Percentiles rank a stretch among this genome's conserved stretches.
phyloP scores from a whole-genome alignment of 345 rosid species.

The Barbarea vulgaris region DNA sequence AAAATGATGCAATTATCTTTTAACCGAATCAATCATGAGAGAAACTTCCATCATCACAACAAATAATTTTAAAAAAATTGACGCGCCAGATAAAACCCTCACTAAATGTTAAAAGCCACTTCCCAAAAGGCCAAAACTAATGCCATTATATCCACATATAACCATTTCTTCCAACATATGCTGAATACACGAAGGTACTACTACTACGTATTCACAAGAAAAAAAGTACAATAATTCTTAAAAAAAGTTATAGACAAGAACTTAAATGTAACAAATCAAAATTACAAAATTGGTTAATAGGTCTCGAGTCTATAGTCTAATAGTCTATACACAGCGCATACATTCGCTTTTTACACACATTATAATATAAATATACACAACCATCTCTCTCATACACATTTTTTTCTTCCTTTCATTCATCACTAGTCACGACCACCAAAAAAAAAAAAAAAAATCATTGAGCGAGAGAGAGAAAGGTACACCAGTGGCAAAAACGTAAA shows the following conservation, averaged over 20 bases:
- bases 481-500: conserved; percentile 38
- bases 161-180: not conserved
- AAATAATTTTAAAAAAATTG: not conserved
- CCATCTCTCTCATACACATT: conserved; percentile 23
- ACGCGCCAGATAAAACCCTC: not conserved
- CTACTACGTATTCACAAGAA: not conserved
- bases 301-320: not conserved
- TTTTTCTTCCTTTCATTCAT: conserved; percentile 32
- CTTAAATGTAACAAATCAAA: conserved; percentile 5
- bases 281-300: not conserved
- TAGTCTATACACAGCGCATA: conserved; percentile 25
- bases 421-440: conserved; percentile 27
- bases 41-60: conserved; percentile 40
- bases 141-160: not conserved
- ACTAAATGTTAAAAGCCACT: conserved; percentile 18
- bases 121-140: not conserved
- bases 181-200: not conserved
- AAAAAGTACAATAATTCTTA: not conserved
- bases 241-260: not conserved
- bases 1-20: conserved; percentile 22
- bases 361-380: conserved; percentile 28
- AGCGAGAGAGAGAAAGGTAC: conserved; percentile 17
- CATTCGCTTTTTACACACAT: not conserved
- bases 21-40: conserved; percentile 39
- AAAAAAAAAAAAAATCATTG: not conserved